Base-by-base conservation (phyloP, 768 basidiomycete species). In the Suillus americanus region DNA sequence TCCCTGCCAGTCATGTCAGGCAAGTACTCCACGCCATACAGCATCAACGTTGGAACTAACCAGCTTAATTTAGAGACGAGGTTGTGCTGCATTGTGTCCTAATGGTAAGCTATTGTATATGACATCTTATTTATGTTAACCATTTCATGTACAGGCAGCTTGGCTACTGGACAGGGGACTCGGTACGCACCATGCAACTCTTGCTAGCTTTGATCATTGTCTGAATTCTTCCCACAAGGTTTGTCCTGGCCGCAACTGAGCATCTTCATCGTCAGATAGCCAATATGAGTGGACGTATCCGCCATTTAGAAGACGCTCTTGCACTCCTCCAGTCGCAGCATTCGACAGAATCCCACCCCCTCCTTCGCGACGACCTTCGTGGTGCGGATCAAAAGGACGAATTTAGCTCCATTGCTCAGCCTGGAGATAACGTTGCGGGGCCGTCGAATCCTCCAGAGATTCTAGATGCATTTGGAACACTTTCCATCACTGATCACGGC, bases 121-220 rank as follows among this genome's bases (percentile, higher is more conserved):
- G 1, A 28, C 40, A 33, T 70, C 7, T 53, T 35, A 38, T 63
- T 43, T 63, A 41, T 64, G 16, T 59, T 61, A 5, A 55, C 38
- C 18, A 8, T 50, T 6, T 51, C 7, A 53, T 59, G 50, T 61
- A 66, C 65, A 89, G 88, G 89, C 28, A 89, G 87, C 69, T 78
- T 91, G n/a, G 84, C 89, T 0, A 91, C 90, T n/a, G 90, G 90
- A 14, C 88, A 91, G 75, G 89, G 89, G 65, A 90, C 89, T 62
- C 83, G 91, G 89, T 86, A 72, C 12, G 73, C 37, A 68, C 65
- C 62, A 38, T 50, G 25, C 1, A 13, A 45, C 54, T 59, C 50
- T 30, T 6, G 28, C 30, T 14, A 35, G 28, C 14, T 64, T 51
- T 33, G 30, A 30, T 66, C 0, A 18, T 37, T 45, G 23, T 45